Conservation (phyloP, 805 yeast genomes). For the Lipomyces japonicus region DNA sequence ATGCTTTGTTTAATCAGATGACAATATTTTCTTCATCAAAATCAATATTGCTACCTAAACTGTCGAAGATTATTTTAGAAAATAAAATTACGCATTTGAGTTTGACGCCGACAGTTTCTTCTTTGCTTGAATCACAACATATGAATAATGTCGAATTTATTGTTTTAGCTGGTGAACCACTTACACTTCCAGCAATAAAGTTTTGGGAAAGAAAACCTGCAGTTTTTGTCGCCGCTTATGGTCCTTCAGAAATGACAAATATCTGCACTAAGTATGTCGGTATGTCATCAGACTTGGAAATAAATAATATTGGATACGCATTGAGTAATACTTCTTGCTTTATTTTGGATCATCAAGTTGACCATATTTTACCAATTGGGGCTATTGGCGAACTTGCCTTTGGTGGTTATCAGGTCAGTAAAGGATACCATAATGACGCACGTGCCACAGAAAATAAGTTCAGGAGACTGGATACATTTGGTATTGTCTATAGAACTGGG, state of each 20-base stretch:
- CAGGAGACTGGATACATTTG: slow-evolving; percentile 9
- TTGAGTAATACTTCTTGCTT: slow-evolving; percentile 24
- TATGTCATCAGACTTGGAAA: slow-evolving; percentile 8
- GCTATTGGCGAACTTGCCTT: slow-evolving; percentile 33
- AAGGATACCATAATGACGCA: slow-evolving; percentile 30
- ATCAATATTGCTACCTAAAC: slow-evolving; percentile 17
- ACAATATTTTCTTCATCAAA: slow-evolving; percentile 22
- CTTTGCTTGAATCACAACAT: slow-evolving; percentile 75
- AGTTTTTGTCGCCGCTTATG: slow-evolving; percentile 27
- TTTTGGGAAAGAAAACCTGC: slow-evolving; percentile 17
- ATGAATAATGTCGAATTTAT: slow-evolving; percentile 11
- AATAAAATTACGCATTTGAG: slow-evolving; percentile 28
- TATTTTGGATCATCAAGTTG: slow-evolving; percentile 13
- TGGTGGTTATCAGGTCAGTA: slow-evolving; percentile 34
- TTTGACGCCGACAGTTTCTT: slow-evolving; percentile 50
- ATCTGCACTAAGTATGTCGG: slow-evolving; percentile 22
- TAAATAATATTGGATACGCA: slow-evolving; percentile 27
- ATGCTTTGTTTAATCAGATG: slow-evolving; percentile 15
- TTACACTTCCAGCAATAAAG: slow-evolving; percentile 1
- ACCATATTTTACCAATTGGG: slow-evolving; percentile 22
- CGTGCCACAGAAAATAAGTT: slow-evolving; percentile 29
- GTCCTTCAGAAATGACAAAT: slow-evolving; percentile 32
- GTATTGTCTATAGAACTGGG: slow-evolving; percentile 27
- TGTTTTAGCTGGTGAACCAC: slow-evolving; percentile 15
- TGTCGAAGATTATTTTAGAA: slow-evolving; percentile 13